Evolutionary conservation across 2,329 filamentous ascomycete genomes (phyloP).

Genomic region (Diaporthe capsici): DNA sequence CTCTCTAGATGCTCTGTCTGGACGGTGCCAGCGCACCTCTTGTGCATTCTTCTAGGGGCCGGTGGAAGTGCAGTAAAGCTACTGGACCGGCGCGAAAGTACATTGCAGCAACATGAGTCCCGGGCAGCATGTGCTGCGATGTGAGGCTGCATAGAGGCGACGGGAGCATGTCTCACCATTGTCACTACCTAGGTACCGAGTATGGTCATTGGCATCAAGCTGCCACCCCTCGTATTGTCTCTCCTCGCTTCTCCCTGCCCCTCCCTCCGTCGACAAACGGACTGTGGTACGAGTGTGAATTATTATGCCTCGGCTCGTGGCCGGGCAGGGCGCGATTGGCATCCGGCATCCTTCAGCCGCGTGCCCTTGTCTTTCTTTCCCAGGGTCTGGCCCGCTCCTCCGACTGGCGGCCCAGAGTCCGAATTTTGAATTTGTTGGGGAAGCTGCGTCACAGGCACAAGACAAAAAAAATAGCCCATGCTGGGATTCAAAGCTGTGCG

Average conservation of each 20-base stretch:
- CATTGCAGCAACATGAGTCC: not conserved
- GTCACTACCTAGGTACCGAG: not conserved
- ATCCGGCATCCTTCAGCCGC: constrained; percentile 30
- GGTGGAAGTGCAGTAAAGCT: not conserved
- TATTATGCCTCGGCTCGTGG: constrained; percentile 20
- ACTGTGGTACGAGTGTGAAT: constrained; percentile 11
- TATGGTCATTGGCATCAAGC: not conserved
- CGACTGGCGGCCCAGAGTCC: constrained; percentile 29
- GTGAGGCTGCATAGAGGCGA: not conserved
- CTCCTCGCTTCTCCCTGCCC: not conserved
- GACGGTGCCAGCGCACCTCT: not conserved
- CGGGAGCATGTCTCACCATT: not conserved
- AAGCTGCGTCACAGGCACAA: constrained; percentile 36
- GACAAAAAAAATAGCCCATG: constrained; percentile 8
- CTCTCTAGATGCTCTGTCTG: not conserved
- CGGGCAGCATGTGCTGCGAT: not conserved
- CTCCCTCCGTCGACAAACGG: not conserved
- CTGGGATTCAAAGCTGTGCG: constrained; percentile 18
- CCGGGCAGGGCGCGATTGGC: constrained; percentile 13
- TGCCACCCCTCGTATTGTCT: not conserved
- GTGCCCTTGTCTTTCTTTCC: constrained; percentile 21
- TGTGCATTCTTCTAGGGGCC: not conserved
- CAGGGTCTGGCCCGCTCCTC: constrained; percentile 35
- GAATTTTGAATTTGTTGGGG: constrained; percentile 37
- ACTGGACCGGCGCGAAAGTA: not conserved